Conservation (phyloP, 2,329 filamentous ascomycete genomes). For the Talaromyces marneffei region DNA sequence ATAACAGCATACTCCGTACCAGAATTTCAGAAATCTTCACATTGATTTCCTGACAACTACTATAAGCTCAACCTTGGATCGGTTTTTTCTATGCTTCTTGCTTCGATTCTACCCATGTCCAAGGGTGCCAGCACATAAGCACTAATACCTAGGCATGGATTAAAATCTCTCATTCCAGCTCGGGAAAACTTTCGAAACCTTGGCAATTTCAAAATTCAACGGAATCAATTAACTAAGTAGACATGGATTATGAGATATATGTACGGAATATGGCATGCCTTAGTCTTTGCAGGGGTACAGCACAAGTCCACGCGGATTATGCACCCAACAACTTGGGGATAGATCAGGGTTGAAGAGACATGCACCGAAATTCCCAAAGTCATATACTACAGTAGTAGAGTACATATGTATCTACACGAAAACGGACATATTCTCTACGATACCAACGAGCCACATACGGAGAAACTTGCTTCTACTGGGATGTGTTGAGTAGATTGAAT, state of each 20-base stretch:
- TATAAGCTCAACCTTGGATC: not conserved
- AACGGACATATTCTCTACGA: not conserved
- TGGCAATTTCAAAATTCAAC: not conserved
- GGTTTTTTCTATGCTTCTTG: not conserved
- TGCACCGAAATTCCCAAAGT: no score
- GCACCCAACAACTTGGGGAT: not conserved
- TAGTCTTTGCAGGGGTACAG: not conserved
- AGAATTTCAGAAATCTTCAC: not conserved
- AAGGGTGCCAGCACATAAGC: not conserved
- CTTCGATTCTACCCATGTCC: not conserved
- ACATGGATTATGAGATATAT: constrained; percentile 5
- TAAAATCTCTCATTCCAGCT: not conserved
- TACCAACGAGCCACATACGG: not conserved
- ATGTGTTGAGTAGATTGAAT: not conserved
- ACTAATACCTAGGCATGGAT: not conserved
- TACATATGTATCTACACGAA: not conserved
- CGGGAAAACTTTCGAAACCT: not conserved
- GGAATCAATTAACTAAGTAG: not conserved
- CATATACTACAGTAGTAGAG: no score
- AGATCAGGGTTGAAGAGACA: not conserved
- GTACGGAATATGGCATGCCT: not conserved
- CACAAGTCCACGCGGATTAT: not conserved
- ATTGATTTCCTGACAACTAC: not conserved
- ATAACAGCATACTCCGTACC: no score
- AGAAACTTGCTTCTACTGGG: not conserved